Base-by-base conservation (phyloP, 2,329 filamentous ascomycete species). In the Chaetoscypha palmicola region DNA sequence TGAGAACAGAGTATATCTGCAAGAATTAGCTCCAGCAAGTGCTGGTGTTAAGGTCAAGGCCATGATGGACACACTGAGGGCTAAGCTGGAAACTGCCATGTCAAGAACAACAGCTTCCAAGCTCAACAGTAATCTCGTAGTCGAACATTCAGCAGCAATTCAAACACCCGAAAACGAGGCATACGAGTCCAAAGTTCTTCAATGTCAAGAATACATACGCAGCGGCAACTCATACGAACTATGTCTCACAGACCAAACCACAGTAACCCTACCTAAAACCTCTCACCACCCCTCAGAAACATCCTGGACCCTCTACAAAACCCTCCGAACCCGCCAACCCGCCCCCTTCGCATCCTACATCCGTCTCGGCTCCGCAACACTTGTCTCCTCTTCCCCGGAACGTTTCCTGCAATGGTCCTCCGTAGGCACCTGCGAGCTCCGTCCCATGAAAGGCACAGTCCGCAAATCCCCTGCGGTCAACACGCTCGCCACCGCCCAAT, bases 401-500 rank as follows among this genome's bases (percentile, higher is more conserved):
- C 84, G 90, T 2, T 97, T 95, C 60, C 75, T 97, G 12, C 78
- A 77, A 43, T 85, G 79, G 77, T 70, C 53, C 16, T 73, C 35
- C 73, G 31, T 65, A 64, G 81, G 83, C 1, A 64, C 69, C 32
- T 86, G 82, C 61, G 79, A 84, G 49, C 92, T 96, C 73, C 80
- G 90, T 5, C 91, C 91, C 0, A 97, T 97, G 79, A 97, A 97
- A 68, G 91, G 91, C 37, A 97, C 91, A 0, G 88, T 96, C n/a
- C 81, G 81, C 55, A 94, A 94, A 57, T 77, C 75, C 0, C 68
- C 72, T 1, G 71, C 70, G 1, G 79, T 74, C 0, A 62, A 83
- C 28, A 92, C 83, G 0, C 70, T 84, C n/a, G 75, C 73, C 4
- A 75, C 85, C 57, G 90, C 91, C 1, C 79, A 82, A 48, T 67